Base-by-base conservation (phyloP, 1,284 basidiomycete genomes). In the Marasmius oreades region DNA sequence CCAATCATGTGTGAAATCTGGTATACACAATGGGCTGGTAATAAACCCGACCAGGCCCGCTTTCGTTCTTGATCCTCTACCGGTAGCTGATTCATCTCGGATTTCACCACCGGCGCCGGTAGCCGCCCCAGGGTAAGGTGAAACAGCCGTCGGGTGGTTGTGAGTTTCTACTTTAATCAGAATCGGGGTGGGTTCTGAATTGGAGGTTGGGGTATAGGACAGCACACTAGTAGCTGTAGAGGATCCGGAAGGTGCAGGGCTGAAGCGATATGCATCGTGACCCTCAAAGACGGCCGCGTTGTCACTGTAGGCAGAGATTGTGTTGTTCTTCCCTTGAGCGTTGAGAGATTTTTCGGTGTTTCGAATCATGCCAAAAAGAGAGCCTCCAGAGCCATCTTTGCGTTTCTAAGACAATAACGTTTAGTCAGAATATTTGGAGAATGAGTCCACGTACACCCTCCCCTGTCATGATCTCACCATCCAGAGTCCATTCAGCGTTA, bases 121-220 rank as follows among this genome's bases (percentile, higher is more conserved):
- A 1, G 96, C 95, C 0, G 97, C 96, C 43, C 96, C 96, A 4
- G 96, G 94, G 71, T 92, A 99, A 0, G 97, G 97, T 3, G 96
- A 99, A 12, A 99, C 95, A 4, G 96, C 97, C 3, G 96, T 99
- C 1, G 97, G 96, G 69, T 99, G 97, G 71, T 99, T 99, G 73
- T 99, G 96, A 7, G 97, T 99, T 74, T 99, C 97, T 58, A 99
- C 97, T 75, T 99, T 99, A 77, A 95, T 87, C 39, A 99, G 82
- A 61, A 99, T 91, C 10, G 88, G 93, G 77, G 93, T 92, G n/a
- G 86, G 75, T 69, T 95, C 93, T 26, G 77, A 61, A 26, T 73
- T 69, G 5, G 84, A 74, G 48, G 47, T 28, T 12, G 31, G 70
- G 66, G 69, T 95, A 95, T 2, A 79, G 62, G 43, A 72, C 73